These are phyloP conservation scores for Bauhinia variegata DNA, from an alignment of 306 rosid species.

Conservation along the genomic window DNA sequence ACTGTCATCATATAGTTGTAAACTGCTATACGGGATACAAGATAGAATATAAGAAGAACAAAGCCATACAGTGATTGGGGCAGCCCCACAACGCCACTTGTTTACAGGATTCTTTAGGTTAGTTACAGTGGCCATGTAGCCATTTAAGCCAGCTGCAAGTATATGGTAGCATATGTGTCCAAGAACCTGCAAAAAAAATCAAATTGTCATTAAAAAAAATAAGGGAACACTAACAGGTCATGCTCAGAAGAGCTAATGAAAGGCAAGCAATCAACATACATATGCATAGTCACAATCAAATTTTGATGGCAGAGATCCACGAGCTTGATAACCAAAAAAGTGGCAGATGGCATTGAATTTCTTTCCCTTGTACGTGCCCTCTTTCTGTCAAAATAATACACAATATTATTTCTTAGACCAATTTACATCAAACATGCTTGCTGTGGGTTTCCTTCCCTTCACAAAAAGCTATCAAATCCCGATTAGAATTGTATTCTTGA, in stretches of 20 bases:
- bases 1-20: too few relatives aligned
- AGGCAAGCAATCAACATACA: slow-evolving; percentile 54
- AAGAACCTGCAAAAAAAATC: slow-evolving; percentile 69
- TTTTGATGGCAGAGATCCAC: slow-evolving; percentile 96
- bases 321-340: slow-evolving; percentile 99
- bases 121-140: slow-evolving; percentile 90
- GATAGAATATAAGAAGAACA: slow-evolving; percentile 16
- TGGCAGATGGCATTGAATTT: slow-evolving; percentile 97
- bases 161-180: slow-evolving; percentile 93
- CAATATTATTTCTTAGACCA: neutral
- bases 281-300: slow-evolving; percentile 96
- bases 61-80: slow-evolving; percentile 71
- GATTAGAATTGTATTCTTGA: neutral
- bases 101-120: slow-evolving; percentile 83
- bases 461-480: slow-evolving; percentile 15
- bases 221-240: slow-evolving; percentile 8
- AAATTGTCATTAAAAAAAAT: slow-evolving; percentile 25
- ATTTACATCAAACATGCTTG: neutral
- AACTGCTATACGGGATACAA: too few relatives aligned
- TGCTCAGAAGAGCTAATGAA: slow-evolving; percentile 25
- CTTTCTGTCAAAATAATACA: slow-evolving; percentile 70
- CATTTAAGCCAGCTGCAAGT: slow-evolving; percentile 90
- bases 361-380: slow-evolving; percentile 95
- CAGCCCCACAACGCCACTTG: slow-evolving; percentile 96
- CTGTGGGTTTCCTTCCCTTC: slow-evolving; percentile 18